Evolutionary conservation across 2,329 filamentous ascomycete genomes (phyloP), one percentile per base, ranked within the genome.

Genomic region (Arthrobotrys pseudoclavata): DNA sequence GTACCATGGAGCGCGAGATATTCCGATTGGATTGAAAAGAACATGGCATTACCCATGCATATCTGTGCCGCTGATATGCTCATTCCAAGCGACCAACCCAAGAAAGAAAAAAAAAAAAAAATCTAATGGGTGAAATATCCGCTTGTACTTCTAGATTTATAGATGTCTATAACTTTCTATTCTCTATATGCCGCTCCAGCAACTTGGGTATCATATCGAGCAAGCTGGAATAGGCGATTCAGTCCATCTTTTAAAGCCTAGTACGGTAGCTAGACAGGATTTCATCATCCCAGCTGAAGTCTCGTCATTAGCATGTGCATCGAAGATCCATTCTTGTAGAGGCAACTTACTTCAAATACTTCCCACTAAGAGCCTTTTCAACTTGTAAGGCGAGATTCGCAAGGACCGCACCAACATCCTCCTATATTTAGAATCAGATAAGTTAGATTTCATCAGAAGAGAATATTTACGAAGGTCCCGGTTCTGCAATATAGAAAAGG

Each of bases 301-400:
- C 9, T 6, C 15, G 13, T 13, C 13, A 47, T 63, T 64, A 71
- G 57, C 31, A 13, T 31, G 9, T 1, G 5, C 12, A 55, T 20
- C 3, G 10, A n/a, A 15, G n/a, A 50, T 40, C 3, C 4, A 31
- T 26, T 52, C 5, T 12, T 6, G 47, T 37, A 12, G 18, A n/a
- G 34, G 24, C 31, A 34, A 66, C 69, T 68, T 62, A 75, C 70
- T 63, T 22, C 24, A 75, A 26, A 29, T 68, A 75, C 42, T 68
- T 75, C 15, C 70, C 70, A 12, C 53, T 68, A 9, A 68, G 31
- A 7, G 22, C n/a, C 22, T 68, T 75, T 10, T 67, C 53, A 3
- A 69, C 34, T 9, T 31, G 64, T 52, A 75, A 37, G 15, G 31
- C n/a, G 15, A 75, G 37, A 24, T 75, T 75, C 1, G 62, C 70